A percentile compares a stretch with the other conserved stretches of the same genome.
Evolutionary conservation across 192 early-diverging fungal species (phyloP).

Genomic region (Chytriomyces hyalinus): DNA sequence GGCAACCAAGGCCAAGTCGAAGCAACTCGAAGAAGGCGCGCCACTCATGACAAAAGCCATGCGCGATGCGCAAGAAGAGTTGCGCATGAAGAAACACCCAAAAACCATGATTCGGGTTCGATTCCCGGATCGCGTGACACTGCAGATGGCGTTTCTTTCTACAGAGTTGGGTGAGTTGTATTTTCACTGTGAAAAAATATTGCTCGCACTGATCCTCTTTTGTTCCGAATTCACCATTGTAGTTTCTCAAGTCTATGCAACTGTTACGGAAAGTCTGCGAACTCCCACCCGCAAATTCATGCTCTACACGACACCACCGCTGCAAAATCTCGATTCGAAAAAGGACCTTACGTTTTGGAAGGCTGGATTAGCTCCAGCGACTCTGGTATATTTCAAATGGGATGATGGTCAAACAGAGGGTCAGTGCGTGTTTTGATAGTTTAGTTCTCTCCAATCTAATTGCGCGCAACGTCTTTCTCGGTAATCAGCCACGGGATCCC

Average conservation of each 20-base stretch:
- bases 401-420: slow-evolving; percentile 29
- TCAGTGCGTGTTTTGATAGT: background rate
- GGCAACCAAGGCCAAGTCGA: slow-evolving; percentile 44
- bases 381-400: slow-evolving; percentile 56
- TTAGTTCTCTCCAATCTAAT: background rate
- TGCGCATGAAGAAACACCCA: slow-evolving; percentile 70
- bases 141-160: slow-evolving; percentile 79
- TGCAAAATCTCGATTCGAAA: slow-evolving; percentile 30
- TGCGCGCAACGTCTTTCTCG: background rate
- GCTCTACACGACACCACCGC: slow-evolving; percentile 53
- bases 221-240: background rate
- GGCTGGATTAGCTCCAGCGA: slow-evolving; percentile 48
- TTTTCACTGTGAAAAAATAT: background rate
- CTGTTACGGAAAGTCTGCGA: slow-evolving; percentile 18
- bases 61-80: slow-evolving; percentile 73
- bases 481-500: background rate
- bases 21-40: slow-evolving; percentile 57
- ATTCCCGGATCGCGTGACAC: slow-evolving; percentile 75
- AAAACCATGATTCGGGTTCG: slow-evolving; percentile 79
- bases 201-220: too few species aligned
- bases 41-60: slow-evolving; percentile 81
- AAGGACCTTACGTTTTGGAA: slow-evolving; percentile 49
- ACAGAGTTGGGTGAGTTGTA: slow-evolving; percentile 56
- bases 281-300: slow-evolving; percentile 24
- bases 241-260: slow-evolving; percentile 28